Evolutionary conservation across 2,329 filamentous ascomycete species (phyloP).

Genomic region (Fusarium chaquense): DNA sequence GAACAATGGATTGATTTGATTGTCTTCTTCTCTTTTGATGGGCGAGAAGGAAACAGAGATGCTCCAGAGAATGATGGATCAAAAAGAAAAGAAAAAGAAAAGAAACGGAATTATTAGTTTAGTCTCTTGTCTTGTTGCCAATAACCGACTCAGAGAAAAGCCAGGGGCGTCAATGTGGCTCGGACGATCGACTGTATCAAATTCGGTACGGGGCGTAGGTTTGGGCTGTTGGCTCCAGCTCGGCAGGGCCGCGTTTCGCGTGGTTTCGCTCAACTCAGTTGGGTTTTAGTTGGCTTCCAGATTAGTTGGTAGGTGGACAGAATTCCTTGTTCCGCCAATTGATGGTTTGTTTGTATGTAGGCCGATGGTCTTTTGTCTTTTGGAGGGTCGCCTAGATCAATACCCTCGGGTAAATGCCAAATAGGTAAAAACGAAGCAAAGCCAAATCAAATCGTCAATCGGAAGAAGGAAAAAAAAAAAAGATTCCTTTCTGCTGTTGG

Average conservation of each 20-base stretch:
- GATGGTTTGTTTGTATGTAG: conserved; percentile 6
- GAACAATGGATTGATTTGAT: background rate
- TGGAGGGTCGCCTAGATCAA: conserved; percentile 13
- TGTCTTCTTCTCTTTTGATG: conserved; percentile 7
- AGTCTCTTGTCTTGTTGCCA: conserved; percentile 29
- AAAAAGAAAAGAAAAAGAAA: conserved; percentile 21
- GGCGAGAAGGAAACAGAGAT: background rate
- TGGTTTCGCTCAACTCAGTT: conserved; percentile 42
- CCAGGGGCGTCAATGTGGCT: conserved; percentile 42
- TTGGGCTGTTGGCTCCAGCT: conserved; percentile 38
- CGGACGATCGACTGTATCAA: conserved; percentile 43
- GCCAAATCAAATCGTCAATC: conserved; percentile 5
- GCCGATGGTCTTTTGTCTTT: background rate
- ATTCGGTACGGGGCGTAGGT: conserved; percentile 31
- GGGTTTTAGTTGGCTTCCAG: conserved; percentile 31
- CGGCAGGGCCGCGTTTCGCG: conserved; percentile 46
- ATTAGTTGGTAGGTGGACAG: conserved; percentile 25
- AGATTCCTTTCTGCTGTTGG: conserved; percentile 22
- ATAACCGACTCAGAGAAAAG: conserved; percentile 27
- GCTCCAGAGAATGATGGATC: conserved; percentile 8
- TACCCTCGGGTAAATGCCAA: conserved; percentile 13
- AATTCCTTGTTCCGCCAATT: conserved; percentile 34
- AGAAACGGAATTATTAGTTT: conserved; percentile 33
- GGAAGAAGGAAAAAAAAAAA: background rate
- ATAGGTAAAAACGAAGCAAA: conserved; percentile 9